Evolutionary conservation across 352 stramenopile species (phyloP).

Genomic region (Phytophthora megakarya): DNA sequence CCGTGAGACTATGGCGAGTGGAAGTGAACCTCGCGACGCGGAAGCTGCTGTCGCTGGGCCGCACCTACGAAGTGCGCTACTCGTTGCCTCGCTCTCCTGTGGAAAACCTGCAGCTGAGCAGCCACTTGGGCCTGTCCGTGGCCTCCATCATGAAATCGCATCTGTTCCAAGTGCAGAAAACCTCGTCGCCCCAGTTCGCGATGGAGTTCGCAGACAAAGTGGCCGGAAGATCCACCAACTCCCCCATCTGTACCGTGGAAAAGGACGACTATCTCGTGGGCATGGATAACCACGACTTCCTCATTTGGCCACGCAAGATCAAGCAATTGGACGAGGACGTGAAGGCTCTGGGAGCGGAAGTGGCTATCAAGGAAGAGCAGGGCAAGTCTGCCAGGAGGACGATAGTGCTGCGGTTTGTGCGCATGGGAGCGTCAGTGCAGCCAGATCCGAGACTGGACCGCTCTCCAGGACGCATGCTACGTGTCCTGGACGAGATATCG

Average conservation of each 20-base stretch:
- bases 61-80: conserved; percentile 61
- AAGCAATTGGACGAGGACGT: conserved; percentile 55
- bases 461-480: conserved; percentile 55
- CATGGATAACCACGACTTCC: conserved; percentile 58
- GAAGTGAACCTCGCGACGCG: conserved; percentile 47
- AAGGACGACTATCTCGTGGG: conserved; percentile 93
- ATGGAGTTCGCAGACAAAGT: conserved; percentile 46
- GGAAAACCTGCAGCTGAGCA: conserved; percentile 16
- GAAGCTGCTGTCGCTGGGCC: conserved; percentile 67
- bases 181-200: conserved; percentile 17
- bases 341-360: conserved; percentile 14
- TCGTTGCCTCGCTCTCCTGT: conserved; percentile 32
- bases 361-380: conserved; percentile 31
- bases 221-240: conserved; percentile 19
- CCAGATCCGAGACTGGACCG: conserved; percentile 42
- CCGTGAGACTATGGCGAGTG: conserved; percentile 51
- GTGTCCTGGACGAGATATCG: conserved; percentile 51
- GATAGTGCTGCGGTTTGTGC: conserved; percentile 66
- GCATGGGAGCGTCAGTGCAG: conserved; percentile 43
- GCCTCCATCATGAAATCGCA: conserved; percentile 50
- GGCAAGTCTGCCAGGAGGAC: conserved; percentile 19
- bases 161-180: conserved; percentile 55
- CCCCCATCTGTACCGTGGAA: conserved; percentile 87
- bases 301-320: conserved; percentile 47
- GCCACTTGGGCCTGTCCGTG: conserved; percentile 54